Evolutionary conservation across 1,284 basidiomycete species (phyloP), one percentile per base, ranked within the genome.

Genomic region (Boletellus deceptivus): DNA sequence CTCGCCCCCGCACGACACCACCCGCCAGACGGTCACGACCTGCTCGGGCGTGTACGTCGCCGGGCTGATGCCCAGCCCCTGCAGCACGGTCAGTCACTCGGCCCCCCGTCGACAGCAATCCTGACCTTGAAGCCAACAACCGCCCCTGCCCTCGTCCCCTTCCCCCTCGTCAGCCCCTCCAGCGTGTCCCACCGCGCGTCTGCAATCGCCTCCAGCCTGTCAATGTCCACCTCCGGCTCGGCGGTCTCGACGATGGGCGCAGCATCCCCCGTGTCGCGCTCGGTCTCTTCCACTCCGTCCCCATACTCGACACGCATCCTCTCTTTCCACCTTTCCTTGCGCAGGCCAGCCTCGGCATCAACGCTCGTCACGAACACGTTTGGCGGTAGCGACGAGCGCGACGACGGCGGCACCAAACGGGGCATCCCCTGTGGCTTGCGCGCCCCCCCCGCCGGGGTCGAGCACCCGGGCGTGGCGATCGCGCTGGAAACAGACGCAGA

Each of bases 381-480:
- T 3, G 53, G 36, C 0, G 68, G 68, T 2, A 71, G 43, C 25
- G 55, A 52, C 8, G 54, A 3, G 2, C 66, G 61, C 46, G 57
- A 59, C 11, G 70, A 89, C 0, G 88, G 88, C 1, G 87, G 82
- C 35, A 88, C 60, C 8, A 89, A 66, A 1, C 72, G 74, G 13
- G 70, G 61, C 18, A n/a, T 25, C 9, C 29, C 25, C 18, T 27
- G 42, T 7, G 40, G 7, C 11, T 17, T 41, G 27, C 44, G 49
- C 27, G 29, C 7, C 7, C 25, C 25, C 25, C 25, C 8, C 25
- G 25, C 25, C 25, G 25, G 25, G 25, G 25, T 25, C 25, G 25
- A 25, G 7, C 25, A 25, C 25, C 8, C 29, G 29, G 29, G 29
- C 29, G 46, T 39, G 4, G 29, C 17, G 33, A 43, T 42, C 20